Conservation (phyloP, 345 rosid genomes). For the Combretum micranthum region DNA sequence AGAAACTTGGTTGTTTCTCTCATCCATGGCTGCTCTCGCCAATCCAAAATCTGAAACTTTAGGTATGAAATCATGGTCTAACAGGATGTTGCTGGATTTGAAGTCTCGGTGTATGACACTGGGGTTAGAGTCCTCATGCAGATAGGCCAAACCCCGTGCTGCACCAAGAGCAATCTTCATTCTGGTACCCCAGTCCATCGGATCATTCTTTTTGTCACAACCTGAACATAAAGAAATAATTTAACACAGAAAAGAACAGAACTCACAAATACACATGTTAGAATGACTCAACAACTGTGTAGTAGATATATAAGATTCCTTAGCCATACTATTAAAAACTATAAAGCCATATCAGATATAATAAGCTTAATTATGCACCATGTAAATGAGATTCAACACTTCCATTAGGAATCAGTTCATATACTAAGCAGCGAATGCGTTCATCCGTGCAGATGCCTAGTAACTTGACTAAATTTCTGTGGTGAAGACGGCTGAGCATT, state of each 20-base stretch:
- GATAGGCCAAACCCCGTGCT: conserved; percentile 72
- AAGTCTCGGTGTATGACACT: conserved; percentile 68
- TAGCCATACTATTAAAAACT: too few species aligned
- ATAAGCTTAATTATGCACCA: conserved; percentile 26
- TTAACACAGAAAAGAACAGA: conserved; percentile 1
- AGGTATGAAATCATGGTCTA: conserved; percentile 65
- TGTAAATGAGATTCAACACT: conserved; percentile 71
- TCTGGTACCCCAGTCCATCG: conserved; percentile 64
- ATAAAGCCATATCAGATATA: not conserved
- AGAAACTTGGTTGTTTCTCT: conserved; percentile 52
- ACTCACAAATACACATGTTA: not conserved
- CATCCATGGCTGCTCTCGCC: conserved; percentile 64
- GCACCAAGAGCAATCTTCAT: conserved; percentile 78
- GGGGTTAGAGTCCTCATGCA: conserved; percentile 73
- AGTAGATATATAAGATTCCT: too few species aligned
- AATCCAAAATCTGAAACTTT: conserved; percentile 76
- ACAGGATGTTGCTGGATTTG: conserved; percentile 67
- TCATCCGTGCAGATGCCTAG: conserved; percentile 55
- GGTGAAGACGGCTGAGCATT: conserved; percentile 78
- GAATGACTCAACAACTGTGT: too few species aligned
- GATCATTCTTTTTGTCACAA: conserved; percentile 34
- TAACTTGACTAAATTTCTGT: conserved; percentile 60
- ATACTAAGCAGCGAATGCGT: conserved; percentile 45
- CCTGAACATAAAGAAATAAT: conserved; percentile 29
- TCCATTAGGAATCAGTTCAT: conserved; percentile 65